Evolutionary conservation across 306 rosid species (phyloP), one percentile per base, ranked within the genome.

Genomic region (Vigna trinervia): DNA sequence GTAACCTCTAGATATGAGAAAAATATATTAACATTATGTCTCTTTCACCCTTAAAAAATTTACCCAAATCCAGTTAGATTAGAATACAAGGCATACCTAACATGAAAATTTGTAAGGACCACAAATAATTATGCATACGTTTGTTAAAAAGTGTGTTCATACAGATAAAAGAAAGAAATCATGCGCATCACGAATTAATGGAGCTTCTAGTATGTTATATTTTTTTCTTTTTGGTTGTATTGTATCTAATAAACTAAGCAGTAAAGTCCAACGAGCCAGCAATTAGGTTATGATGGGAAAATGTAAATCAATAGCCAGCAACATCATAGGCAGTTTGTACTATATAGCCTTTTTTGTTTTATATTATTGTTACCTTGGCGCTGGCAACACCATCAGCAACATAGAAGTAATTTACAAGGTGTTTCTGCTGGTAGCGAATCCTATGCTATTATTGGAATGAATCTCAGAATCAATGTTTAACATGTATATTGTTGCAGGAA

Each of bases 401-500:
- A 61, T 52, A 20, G 46, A 41, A 41, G 66, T 1, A 22, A 23
- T 61, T 77, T 64, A 52, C 23, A 13, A n/a, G 48, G 60, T 38
- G 50, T 45, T 56, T 20, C 23, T 46, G 68, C 11, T 38, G 47
- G 20, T 9, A 11, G 66, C 38, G 43, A 82, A 45, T 77, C 36
- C 13, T 30, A 62, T 73, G 82, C 52, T 76, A 75, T 78, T 69
- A 47, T 75, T 48, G 82, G 57, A 76, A 57, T 19, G 38, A 54
- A 63, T 63, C 43, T 34, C 3, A 63, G 43, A 72, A 60, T 72
- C 51, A 39, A 63, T 77, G 58, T 41, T 56, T 80, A 51, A 51
- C 30, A 67, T 57, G 12, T 65, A 19, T 48, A 36, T 73, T 74
- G 83, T 20, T 82, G 82, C 88, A 92, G 91, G 95, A 75, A 82